A percentile compares a stretch with the other conserved stretches of the same genome.
Conservation (phyloP, 441 rosid species). For the Cnidoscolus chayamansa region DNA sequence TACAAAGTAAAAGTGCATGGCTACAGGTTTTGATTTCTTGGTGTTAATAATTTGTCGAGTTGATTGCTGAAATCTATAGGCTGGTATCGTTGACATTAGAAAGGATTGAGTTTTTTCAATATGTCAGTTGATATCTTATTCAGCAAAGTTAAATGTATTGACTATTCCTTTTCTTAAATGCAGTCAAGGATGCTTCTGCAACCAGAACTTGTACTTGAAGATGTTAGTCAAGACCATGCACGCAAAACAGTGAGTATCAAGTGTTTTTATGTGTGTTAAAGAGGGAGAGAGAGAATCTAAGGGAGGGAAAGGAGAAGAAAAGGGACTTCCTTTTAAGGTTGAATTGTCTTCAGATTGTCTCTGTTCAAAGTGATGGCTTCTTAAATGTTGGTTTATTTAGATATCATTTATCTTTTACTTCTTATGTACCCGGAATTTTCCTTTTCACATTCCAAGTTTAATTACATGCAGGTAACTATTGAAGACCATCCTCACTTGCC, state of each 20-base stretch:
- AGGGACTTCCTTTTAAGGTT: neutral
- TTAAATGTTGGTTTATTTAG: neutral
- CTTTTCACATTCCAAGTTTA: conserved; percentile 1
- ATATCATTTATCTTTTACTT: neutral
- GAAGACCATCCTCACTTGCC: conserved; percentile 97
- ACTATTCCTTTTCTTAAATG: conserved; percentile 24
- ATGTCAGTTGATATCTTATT: neutral
- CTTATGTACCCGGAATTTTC: neutral
- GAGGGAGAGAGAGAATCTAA: too few species aligned
- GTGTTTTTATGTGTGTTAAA: neutral
- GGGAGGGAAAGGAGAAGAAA: neutral
- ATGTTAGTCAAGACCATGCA: conserved; percentile 95
- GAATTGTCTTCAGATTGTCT: neutral
- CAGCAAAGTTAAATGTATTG: conserved; percentile 12
- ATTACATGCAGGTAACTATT: conserved; percentile 69
- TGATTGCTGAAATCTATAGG: neutral
- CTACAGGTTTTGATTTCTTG: neutral
- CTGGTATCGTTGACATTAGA: neutral
- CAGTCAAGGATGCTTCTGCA: conserved; percentile 86
- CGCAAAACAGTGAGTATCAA: conserved; percentile 60
- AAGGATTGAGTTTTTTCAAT: neutral
- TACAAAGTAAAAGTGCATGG: neutral
- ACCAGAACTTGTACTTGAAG: conserved; percentile 85
- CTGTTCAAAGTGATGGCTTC: neutral
- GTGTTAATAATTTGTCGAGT: neutral